Conservation (phyloP, 2,329 filamentous ascomycete species). For the Fusarium pilosicola region DNA sequence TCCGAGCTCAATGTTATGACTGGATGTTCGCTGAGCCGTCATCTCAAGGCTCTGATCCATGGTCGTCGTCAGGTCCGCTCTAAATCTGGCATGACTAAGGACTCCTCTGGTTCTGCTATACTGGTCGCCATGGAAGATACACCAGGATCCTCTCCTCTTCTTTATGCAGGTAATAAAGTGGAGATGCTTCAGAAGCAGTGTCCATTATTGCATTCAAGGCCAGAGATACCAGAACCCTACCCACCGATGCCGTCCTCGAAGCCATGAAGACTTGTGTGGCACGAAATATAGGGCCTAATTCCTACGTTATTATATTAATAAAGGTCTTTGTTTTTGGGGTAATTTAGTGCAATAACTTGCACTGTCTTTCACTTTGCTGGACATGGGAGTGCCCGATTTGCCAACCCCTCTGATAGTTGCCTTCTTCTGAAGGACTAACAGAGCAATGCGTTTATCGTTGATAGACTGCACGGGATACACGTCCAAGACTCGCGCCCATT, state of each 20-base stretch:
- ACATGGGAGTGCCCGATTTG: neutral
- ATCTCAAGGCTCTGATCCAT: neutral
- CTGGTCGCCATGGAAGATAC: neutral
- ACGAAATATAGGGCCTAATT: too few species aligned
- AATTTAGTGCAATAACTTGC: neutral
- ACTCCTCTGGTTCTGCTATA: neutral
- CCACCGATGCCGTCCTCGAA: neutral
- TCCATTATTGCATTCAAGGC: neutral
- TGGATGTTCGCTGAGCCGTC: neutral
- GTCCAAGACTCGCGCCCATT: neutral
- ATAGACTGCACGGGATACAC: neutral
- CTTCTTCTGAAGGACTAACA: neutral
- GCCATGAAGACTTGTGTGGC: neutral
- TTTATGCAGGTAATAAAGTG: neutral
- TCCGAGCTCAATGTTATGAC: neutral
- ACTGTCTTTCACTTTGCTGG: neutral
- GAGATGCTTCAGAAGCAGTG: neutral
- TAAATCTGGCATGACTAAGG: neutral
- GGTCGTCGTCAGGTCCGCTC: neutral
- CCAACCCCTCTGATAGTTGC: neutral
- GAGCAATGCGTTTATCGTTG: neutral
- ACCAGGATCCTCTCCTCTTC: neutral
- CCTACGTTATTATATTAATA: too few species aligned
- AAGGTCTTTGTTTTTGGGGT: too few species aligned
- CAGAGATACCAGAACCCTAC: neutral